Conservation (phyloP, 1,284 basidiomycete species). For the Spongispora temasekensis region DNA sequence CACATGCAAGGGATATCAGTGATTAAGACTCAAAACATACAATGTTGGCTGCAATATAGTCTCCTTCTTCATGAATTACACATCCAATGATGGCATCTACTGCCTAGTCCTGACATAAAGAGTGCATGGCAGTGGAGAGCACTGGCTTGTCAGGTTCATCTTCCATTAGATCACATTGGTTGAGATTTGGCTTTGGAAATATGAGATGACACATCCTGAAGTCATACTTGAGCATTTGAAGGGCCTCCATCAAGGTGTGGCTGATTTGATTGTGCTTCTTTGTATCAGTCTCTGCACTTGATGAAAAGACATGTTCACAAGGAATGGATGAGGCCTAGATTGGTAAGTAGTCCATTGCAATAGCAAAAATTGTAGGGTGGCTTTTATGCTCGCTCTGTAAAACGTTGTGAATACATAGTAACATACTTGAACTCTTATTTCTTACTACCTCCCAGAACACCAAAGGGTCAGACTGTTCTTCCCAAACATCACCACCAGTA, state of each 20-base stretch:
- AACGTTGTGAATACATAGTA: neutral
- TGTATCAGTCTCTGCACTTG: constrained; percentile 6
- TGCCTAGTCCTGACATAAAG: no score
- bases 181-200: no score
- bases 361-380: constrained; percentile 9
- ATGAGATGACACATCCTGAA: no score
- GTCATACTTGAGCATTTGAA: neutral
- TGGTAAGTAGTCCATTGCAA: constrained; percentile 12
- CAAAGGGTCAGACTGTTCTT: neutral
- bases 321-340: constrained; percentile 5
- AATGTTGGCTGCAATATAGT: no score
- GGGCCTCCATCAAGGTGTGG: neutral
- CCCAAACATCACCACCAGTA: neutral
- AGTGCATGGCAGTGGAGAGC: no score
- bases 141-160: no score
- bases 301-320: constrained; percentile 7
- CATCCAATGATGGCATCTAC: no score
- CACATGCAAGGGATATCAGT: no score
- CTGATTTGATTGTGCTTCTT: constrained; percentile 2
- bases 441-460: neutral
- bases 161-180: no score
- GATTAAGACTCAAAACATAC: no score
- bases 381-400: no score
- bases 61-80: no score
- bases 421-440: neutral